A percentile compares a stretch with the other conserved stretches of the same genome.
These are phyloP conservation scores for Fremontodendron californicum DNA, from an alignment of 345 rosid genomes.

Conservation along the genomic window DNA sequence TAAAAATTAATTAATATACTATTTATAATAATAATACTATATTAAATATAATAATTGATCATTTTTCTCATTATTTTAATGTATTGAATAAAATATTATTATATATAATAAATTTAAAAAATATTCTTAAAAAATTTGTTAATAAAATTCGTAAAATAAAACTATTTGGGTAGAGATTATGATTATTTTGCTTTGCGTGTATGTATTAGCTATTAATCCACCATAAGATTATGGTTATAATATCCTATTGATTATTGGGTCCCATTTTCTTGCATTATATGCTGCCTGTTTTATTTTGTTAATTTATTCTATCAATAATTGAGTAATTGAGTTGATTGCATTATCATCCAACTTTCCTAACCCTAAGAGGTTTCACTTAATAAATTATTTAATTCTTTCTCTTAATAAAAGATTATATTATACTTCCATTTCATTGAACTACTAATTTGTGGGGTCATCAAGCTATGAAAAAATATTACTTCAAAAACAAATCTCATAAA, in stretches of 20 bases:
- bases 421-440: conserved; percentile 1
- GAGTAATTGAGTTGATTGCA: conserved; percentile 19
- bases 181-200: conserved; percentile 10
- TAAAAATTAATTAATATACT: too few relatives aligned
- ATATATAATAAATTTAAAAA: too few relatives aligned
- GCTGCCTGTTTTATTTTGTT: conserved; percentile 15
- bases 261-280: conserved; percentile 16
- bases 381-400: neutral
- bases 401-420: neutral
- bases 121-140: too few relatives aligned
- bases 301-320: conserved; percentile 24
- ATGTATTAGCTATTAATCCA: neutral
- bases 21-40: too few relatives aligned
- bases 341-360: neutral
- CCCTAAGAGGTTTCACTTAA: neutral
- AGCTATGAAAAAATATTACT: neutral
- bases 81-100: too few relatives aligned
- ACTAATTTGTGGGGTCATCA: neutral
- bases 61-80: too few relatives aligned
- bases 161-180: too few relatives aligned
- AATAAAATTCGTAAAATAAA: too few relatives aligned
- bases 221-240: neutral
- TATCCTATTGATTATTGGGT: conserved; percentile 9
- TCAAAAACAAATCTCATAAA: neutral
- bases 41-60: too few relatives aligned